Base-by-base conservation (phyloP, 371 early-diverging fungal species). In the Haplosporangium sp. region DNA sequence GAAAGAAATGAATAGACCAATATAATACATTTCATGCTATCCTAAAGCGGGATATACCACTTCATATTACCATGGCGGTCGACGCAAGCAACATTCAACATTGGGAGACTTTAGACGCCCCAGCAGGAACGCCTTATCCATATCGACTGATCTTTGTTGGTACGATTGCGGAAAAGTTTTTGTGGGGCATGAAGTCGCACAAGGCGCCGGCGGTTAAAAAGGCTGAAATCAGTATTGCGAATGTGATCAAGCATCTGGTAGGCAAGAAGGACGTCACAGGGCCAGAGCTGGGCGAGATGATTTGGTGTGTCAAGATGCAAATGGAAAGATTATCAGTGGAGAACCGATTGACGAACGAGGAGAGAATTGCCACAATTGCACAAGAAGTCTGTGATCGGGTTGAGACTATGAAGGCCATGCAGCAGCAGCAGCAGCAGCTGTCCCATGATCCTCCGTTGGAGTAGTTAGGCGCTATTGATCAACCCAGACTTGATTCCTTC, bases 251-350 rank as follows among this genome's bases (percentile, higher is more conserved):
- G 59, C 57, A 37, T 11, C 14, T 61, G 9, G 42, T 53, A 9
- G 59, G 68, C 5, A 56, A 70, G 13, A 52, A 59, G 48, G 40
- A 53, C 43, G 64, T 56, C 40, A 18, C 71, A 5, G 68, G 65
- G 14, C 47, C 20, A 12, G 61, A 60, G 18, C 37, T 77, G 40
- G 72, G 68, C 0, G 58, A 61, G 36, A 47, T 71, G 64, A 58
- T 71, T 7, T 29, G 47, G 16, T 38, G 13, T 16, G 72, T 65
- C 48, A 67, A 72, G 68, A 69, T 57, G 21, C 64, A 77, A 51
- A 77, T 77, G 79, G 79, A 72, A 12, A 45, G 57, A 8, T 20
- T 67, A 40, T 51, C 53, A 16, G 68, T 77, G 8, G 79, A 71
- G 40, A 72, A 72, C 57, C 38, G 58, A 37, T 0, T 47, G 13